Base-by-base conservation (phyloP, 2,329 filamentous ascomycete genomes). In the Alternaria brassicicola region DNA sequence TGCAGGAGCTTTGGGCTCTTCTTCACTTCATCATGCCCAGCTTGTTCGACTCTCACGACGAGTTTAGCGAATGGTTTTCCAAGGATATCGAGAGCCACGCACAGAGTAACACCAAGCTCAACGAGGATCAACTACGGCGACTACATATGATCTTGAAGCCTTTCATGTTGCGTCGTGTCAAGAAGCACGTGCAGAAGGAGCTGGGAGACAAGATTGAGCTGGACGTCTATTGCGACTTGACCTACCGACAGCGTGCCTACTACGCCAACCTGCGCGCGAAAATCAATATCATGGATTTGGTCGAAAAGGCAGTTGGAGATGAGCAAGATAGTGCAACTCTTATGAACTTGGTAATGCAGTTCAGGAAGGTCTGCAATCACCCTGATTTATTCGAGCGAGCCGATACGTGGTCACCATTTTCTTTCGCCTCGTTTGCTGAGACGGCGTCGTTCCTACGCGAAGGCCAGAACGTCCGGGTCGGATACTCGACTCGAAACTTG, bases 21-120 rank as follows among this genome's bases (percentile, higher is more conserved):
- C 84, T 99, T 19, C 95, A 99, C 84, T 99, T 99, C 81, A 98
- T 98, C 81, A 98, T 99, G 95, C 95, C 95, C n/a, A 97, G 92
- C 41, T 84, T 99, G 50, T 99, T 99, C 78, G 95, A 95, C 78
- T 94, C 90, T 0, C 92, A 95, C 78, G 92, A 96, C 73, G 92
- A 95, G 72, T 96, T 96, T 74, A 94, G 90, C 80, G 92, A 95
- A 70, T 96, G 92, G 92, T 96, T 96, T 77, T 94, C 91, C 52
- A 95, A 95, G 79, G 92, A 95, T 67, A 99, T 99, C 62, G 95
- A 99, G 79, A 98, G 93, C 36, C 95, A 99, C 76, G 95, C 95
- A 0, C 94, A 97, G 80, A 97, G 93, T 78, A 98, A 99, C 75
- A 98, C 94, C n/a, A 98, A 98, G 77, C 89, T 99, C 58, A 99